Evolutionary conservation across 139 green algal species (phyloP), one percentile per base, ranked within the genome.

Genomic region (Tetraselmis chui): DNA sequence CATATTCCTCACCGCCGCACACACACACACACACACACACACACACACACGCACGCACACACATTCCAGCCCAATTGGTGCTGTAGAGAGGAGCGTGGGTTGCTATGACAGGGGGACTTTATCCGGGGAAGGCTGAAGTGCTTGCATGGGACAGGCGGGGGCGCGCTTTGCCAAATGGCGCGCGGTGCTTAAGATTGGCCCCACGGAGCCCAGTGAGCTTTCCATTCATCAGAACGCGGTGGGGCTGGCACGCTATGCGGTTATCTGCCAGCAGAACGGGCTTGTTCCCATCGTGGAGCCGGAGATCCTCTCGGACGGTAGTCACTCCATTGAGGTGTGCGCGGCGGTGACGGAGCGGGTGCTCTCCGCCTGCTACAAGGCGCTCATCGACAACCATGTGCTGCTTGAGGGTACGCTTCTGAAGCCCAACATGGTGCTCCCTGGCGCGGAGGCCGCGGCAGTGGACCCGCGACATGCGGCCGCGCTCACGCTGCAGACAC

Each of bases 201-300:
- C 31, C 82, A 86, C 30, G 25, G 31, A 30, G 32, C 28, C 58
- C 31, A 92, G 88, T 0, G 86, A 93, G 24, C 31, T 79, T 30
- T 91, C 92, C 31, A 89, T 98, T 22, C 79, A 93, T 28, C 76
- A 83, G 23, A 99, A 98, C 81, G 93, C 93, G 0, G 76, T 93
- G 59, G 89, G 95, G 85, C 92, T 99, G 67, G 96, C 96, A 22
- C 75, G 93, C 29, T 98, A 99, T 80, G 96, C 96, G 29, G 86
- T 86, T 1, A 94, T 98, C 27, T 95, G 89, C 84, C 96, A 99
- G 86, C 91, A 86, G 29, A 23, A 32, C 23, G 29, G 59, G 30
- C 82, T 99, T 28, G 94, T 98, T 2, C 96, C 96, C 0, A 96
- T 99, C 59, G 96, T 99, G 29, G 96, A 99, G 89, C 96, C 96